Percentiles rank a stretch among this genome's conserved stretches.
phyloP scores from a whole-genome alignment of 164 flowering plant species.

The Tetrastigma voinierianum region DNA sequence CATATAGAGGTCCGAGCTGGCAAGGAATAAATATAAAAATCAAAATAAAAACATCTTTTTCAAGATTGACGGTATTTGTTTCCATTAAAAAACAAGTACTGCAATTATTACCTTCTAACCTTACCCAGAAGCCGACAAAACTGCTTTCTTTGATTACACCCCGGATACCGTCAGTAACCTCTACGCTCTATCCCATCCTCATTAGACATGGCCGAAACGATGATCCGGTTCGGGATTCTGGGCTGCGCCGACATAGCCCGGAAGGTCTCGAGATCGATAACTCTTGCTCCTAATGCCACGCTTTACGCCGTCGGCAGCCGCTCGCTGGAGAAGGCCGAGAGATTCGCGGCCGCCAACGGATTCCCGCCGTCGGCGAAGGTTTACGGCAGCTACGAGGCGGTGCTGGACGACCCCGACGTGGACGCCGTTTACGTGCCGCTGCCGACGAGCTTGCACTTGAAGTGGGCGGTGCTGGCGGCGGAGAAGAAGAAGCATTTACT shows the following conservation, averaged over 20 bases:
- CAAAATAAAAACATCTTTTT: no score
- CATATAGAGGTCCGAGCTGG: no score
- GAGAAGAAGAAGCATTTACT: constrained; percentile 62
- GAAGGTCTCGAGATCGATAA: constrained; percentile 54
- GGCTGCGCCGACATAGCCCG: constrained; percentile 69
- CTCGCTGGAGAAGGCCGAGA: constrained; percentile 49
- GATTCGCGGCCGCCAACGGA: constrained; percentile 43
- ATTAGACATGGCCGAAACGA: constrained; percentile 15
- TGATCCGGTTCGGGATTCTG: constrained; percentile 54
- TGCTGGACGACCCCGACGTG: constrained; percentile 56
- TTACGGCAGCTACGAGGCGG: constrained; percentile 59
- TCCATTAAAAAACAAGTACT: no score
- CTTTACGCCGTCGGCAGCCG: constrained; percentile 65
- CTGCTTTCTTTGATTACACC: no score
- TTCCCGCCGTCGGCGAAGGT: constrained; percentile 47
- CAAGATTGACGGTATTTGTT: no score
- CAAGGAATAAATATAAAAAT: no score
- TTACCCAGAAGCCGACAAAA: no score
- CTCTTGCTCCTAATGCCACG: constrained; percentile 46
- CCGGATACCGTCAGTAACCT: no score
- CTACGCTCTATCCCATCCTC: no score
- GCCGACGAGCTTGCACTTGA: constrained; percentile 57
- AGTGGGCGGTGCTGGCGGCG: constrained; percentile 62
- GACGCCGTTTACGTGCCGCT: constrained; percentile 74
- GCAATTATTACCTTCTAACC: no score